Percentiles rank a stretch among this genome's conserved stretches.
phyloP scores from a whole-genome alignment of 192 early-diverging fungal species.

The Mortierella hygrophila region DNA sequence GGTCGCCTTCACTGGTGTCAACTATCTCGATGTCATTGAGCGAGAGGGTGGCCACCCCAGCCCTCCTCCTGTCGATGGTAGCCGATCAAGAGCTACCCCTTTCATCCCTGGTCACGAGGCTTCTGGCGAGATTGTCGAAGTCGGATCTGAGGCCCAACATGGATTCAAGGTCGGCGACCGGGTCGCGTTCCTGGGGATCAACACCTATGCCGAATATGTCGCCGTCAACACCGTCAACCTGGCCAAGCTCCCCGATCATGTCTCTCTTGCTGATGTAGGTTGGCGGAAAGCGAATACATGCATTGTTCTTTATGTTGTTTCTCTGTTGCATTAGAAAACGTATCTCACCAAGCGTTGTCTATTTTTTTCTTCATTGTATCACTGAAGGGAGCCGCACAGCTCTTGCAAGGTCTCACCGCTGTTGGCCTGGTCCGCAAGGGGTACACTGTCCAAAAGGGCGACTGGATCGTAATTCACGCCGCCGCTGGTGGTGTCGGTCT shows the following conservation, averaged over 20 bases:
- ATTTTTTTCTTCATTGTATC: not conserved
- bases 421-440: constrained; percentile 72
- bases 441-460: constrained; percentile 75
- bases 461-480: constrained; percentile 88
- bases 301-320: constrained; percentile 13
- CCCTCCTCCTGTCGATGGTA: constrained; percentile 60
- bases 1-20: constrained; percentile 82
- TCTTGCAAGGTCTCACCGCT: constrained; percentile 88
- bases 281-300: constrained; percentile 6
- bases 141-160: constrained; percentile 63
- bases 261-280: constrained; percentile 20
- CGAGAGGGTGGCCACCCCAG: constrained; percentile 81
- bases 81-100: not conserved
- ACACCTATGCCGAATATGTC: constrained; percentile 84
- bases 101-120: constrained; percentile 80
- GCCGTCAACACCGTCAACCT: constrained; percentile 49
- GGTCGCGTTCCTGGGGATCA: constrained; percentile 74
- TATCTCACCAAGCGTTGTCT: too few relatives aligned
- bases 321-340: too few relatives aligned
- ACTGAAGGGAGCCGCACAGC: constrained; percentile 16
- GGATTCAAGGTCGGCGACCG: constrained; percentile 82
- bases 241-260: constrained; percentile 43
- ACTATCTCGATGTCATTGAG: constrained; percentile 92
- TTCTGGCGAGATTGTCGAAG: constrained; percentile 78
- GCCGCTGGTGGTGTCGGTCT: constrained; percentile 91